These are phyloP conservation scores for Sporisorium sorghi DNA, from an alignment of 1,284 basidiomycete genomes.

Conservation along the genomic window DNA sequence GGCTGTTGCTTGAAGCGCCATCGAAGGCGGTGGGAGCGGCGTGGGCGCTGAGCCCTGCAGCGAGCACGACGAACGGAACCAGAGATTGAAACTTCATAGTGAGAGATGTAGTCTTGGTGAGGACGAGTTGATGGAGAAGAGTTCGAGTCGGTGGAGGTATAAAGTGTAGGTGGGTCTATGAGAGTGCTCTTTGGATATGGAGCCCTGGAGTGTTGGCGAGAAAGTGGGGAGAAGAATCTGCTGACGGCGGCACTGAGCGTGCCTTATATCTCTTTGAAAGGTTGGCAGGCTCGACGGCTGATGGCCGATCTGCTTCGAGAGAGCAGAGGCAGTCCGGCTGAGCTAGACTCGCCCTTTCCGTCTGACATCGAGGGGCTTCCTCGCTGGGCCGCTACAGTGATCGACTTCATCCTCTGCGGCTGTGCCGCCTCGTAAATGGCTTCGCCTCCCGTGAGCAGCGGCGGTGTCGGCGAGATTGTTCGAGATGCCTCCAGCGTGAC, in stretches of 20 bases:
- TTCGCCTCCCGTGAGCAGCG: too few relatives aligned
- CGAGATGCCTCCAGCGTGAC: background rate
- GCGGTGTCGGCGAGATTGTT: too few relatives aligned
- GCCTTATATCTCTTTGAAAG: background rate
- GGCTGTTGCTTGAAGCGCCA: conserved; percentile 9
- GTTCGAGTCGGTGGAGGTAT: background rate
- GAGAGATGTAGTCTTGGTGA: background rate
- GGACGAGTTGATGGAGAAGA: background rate
- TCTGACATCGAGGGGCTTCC: background rate
- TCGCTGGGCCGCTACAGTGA: background rate
- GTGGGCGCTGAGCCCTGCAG: conserved; percentile 30
- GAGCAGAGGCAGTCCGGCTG: background rate
- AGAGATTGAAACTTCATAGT: conserved; percentile 40
- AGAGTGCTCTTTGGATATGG: background rate
- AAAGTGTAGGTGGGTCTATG: background rate
- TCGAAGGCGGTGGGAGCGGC: conserved; percentile 26
- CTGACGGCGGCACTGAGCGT: background rate
- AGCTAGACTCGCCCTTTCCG: background rate
- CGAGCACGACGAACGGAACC: conserved; percentile 33
- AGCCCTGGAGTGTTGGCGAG: background rate
- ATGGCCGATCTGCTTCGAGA: background rate
- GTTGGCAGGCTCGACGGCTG: background rate
- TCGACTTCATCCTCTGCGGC: background rate
- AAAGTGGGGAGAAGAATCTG: background rate
- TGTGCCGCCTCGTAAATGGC: background rate